These are phyloP conservation scores for Hippophae rhamnoides DNA, from an alignment of 306 rosid species.

Conservation along the genomic window DNA sequence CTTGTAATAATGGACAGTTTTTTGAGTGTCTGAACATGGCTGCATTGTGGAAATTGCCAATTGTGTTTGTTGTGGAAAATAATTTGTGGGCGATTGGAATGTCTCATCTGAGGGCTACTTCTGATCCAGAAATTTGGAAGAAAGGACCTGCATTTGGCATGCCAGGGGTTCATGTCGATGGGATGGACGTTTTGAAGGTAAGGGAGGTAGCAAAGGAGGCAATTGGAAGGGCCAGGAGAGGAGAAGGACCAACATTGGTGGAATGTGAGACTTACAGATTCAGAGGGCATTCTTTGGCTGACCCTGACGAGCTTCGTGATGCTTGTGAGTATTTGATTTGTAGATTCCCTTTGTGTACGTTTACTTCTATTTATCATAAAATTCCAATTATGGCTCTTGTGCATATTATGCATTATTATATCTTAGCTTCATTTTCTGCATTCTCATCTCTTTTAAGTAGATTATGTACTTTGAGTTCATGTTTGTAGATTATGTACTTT, in stretches of 20 bases:
- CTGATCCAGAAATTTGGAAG: conserved; percentile 97
- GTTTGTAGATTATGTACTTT: too few relatives aligned
- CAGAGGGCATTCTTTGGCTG: conserved; percentile 98
- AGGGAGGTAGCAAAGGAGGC: conserved; percentile 97
- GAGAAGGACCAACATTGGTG: conserved; percentile 93
- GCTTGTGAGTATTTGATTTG: conserved; percentile 55
- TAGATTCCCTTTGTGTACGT: conserved; percentile 10
- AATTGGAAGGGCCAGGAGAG: conserved; percentile 85
- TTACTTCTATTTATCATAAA: neutral
- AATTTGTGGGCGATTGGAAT: conserved; percentile 99
- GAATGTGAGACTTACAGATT: conserved; percentile 97
- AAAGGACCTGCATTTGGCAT: conserved; percentile 98
- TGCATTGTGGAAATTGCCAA: conserved; percentile 92
- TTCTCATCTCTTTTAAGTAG: too few relatives aligned
- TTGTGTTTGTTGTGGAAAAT: conserved; percentile 93
- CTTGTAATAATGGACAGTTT: conserved; percentile 94
- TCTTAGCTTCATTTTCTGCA: too few relatives aligned
- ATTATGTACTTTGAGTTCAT: too few relatives aligned
- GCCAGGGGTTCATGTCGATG: conserved; percentile 98
- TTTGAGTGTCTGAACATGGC: conserved; percentile 98
- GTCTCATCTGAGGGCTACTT: conserved; percentile 93
- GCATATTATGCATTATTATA: neutral
- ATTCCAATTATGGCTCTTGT: conserved; percentile 7
- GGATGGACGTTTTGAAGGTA: conserved; percentile 98
- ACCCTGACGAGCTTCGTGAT: conserved; percentile 99